These are phyloP conservation scores for Candida pseudocylindracea DNA, from an alignment of 1,139 yeast species.

Conservation along the genomic window DNA sequence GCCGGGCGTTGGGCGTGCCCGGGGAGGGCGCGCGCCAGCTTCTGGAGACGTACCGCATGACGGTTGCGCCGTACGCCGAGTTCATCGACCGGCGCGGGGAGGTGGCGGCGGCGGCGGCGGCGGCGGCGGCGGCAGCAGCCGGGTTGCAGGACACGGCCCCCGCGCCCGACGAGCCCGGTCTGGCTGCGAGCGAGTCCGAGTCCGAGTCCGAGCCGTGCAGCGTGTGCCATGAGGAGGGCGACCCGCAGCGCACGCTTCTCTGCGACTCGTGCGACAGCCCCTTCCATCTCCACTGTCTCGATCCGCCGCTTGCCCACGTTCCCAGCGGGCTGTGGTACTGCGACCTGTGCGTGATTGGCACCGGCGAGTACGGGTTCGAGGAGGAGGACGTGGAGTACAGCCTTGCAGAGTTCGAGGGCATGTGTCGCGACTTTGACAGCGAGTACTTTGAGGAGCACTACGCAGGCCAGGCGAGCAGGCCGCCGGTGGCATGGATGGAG, in stretches of 20 bases:
- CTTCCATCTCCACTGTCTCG: conserved; percentile 43
- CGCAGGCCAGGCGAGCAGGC: conserved; percentile 6
- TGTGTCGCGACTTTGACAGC: conserved; percentile 28
- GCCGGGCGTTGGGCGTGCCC: too few relatives aligned
- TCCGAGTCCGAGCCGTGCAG: conserved; percentile 21
- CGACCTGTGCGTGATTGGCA: conserved; percentile 60
- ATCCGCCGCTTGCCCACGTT: conserved; percentile 22
- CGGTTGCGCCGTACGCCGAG: neutral
- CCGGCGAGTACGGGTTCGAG: conserved; percentile 79
- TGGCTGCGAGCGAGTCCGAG: conserved; percentile 6
- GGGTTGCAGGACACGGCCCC: too few relatives aligned
- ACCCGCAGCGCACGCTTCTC: conserved; percentile 26
- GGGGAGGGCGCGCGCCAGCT: neutral
- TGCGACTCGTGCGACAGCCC: conserved; percentile 60
- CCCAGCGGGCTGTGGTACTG: conserved; percentile 62
- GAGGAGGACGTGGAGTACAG: conserved; percentile 40
- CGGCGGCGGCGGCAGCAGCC: too few relatives aligned
- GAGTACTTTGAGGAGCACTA: conserved; percentile 12
- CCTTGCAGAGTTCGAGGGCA: conserved; percentile 31
- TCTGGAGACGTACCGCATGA: neutral
- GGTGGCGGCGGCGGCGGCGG: too few relatives aligned
- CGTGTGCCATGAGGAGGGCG: conserved; percentile 26
- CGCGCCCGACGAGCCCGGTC: conserved; percentile 4
- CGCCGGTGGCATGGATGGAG: conserved; percentile 11
- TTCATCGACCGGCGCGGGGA: neutral